These are phyloP conservation scores for Diaporthe sp. DNA, from an alignment of 2,329 filamentous ascomycete species.

Conservation along the genomic window DNA sequence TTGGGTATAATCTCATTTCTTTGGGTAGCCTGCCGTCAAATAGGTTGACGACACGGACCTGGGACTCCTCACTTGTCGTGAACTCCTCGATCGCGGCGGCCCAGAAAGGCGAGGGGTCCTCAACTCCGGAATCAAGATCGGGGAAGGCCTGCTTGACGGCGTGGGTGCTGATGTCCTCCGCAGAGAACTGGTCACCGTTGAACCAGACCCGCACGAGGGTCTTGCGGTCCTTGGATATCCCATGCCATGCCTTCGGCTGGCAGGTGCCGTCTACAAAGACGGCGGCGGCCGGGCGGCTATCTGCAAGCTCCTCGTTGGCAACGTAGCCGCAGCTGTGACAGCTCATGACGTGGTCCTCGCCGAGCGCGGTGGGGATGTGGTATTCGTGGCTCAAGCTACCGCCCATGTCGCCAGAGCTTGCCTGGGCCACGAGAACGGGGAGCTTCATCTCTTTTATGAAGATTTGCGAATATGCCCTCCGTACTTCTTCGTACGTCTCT, in stretches of 20 bases:
- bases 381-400: conserved; percentile 95
- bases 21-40: conserved; percentile 47
- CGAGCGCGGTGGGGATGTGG: conserved; percentile 81
- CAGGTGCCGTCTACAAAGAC: not conserved
- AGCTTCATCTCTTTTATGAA: conserved; percentile 82
- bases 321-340: conserved; percentile 80
- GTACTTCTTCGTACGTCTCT: conserved; percentile 82
- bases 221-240: conserved; percentile 74
- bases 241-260: conserved; percentile 59
- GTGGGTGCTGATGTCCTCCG: conserved; percentile 57
- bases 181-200: conserved; percentile 39
- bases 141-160: conserved; percentile 75
- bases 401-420: conserved; percentile 96
- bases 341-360: conserved; percentile 86
- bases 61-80: conserved; percentile 45
- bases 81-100: conserved; percentile 47
- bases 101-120: conserved; percentile 68
- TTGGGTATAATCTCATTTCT: not conserved
- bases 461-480: conserved; percentile 77
- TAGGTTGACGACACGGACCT: conserved; percentile 47
- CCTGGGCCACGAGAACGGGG: conserved; percentile 85
- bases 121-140: conserved; percentile 77
- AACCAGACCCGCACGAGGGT: conserved; percentile 79
- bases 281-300: conserved; percentile 39
- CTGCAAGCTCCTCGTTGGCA: conserved; percentile 88